Evolutionary conservation across 805 yeast species (phyloP).

Genomic region (Myxozyma monticola): DNA sequence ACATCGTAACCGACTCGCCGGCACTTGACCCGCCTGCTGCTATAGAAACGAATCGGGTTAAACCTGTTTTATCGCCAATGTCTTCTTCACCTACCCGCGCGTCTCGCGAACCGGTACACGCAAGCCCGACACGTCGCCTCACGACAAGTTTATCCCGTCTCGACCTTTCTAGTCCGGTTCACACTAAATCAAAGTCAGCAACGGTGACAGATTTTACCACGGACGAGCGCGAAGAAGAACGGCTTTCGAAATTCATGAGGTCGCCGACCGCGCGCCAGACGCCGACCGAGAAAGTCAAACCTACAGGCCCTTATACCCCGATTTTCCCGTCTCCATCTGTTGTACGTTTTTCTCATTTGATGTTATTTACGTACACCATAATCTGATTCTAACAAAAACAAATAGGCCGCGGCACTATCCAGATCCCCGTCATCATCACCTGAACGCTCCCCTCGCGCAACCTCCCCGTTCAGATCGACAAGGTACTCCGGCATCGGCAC

Average conservation of each 20-base stretch:
- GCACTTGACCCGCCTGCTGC: too few relatives aligned
- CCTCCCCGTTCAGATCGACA: conserved; percentile 23
- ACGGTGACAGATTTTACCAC: neutral
- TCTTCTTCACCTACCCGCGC: too few relatives aligned
- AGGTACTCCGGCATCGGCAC: conserved; percentile 28
- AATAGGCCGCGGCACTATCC: conserved; percentile 7
- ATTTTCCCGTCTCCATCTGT: conserved; percentile 16
- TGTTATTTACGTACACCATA: neutral
- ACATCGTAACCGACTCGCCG: too few relatives aligned
- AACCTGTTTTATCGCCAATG: too few relatives aligned
- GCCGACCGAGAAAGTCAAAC: neutral
- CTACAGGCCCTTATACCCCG: conserved; percentile 4
- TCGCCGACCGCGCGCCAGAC: neutral
- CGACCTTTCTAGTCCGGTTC: too few relatives aligned
- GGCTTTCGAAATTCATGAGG: conserved; percentile 20
- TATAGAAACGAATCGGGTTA: too few relatives aligned
- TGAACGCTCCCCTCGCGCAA: conserved; percentile 4
- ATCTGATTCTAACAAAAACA: neutral
- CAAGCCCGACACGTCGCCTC: too few relatives aligned
- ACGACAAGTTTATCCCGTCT: too few relatives aligned
- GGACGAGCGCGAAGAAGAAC: conserved; percentile 23
- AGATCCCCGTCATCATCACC: conserved; percentile 22
- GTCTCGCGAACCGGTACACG: too few relatives aligned
- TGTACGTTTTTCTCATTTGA: conserved; percentile 7
- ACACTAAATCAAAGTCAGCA: neutral